Evolutionary conservation across 805 yeast species (phyloP), one percentile per base, ranked within the genome.

Genomic region (Candida silvatica): DNA sequence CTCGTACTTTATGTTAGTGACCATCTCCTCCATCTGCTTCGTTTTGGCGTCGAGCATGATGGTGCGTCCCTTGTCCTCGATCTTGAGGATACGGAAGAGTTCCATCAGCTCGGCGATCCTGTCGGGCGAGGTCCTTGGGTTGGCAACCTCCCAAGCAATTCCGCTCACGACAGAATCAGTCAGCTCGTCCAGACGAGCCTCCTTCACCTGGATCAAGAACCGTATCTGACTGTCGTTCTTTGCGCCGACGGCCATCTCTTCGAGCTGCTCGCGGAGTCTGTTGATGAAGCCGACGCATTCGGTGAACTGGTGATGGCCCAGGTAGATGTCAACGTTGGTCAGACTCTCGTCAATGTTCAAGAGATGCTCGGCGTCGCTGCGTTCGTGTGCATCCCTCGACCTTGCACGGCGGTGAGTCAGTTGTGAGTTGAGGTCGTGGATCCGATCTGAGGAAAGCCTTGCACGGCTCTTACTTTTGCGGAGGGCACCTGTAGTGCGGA

Each of bases 341-440:
- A 71, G 47, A 31, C 60, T 54, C 39, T 69, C 76, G 39, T 72
- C 77, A 29, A 69, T 57, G 12, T 42, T 41, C 40, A 35, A 47
- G 43, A 44, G 56, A 53, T 38, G 37, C 12, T 49, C 49, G 7
- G 43, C 34, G 4, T 33, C 33, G 29, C 46, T 44, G 19, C 44
- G 44, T 17, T 51, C 53, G 17, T 39, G 38, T 20, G 42, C 45
- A 46, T 77, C 80, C 35, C 66, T 57, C 15, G 78, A 67, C 28
- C 76, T 51, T 36, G 77, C 66, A 37, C 81, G 55, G 14, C 77
- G 68, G 51, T 77, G 87, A 3, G 39, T 38, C 48, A 77, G 72
- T 20, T 79, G 63, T 5, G 77, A 67, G 2, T 80, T 69, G 18
- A 80, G 56, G 43, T 70, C 80, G 42, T 78, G 80, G 17, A 41